Conservation (phyloP, 116 monocot species). For the Cymodocea nodosa region DNA sequence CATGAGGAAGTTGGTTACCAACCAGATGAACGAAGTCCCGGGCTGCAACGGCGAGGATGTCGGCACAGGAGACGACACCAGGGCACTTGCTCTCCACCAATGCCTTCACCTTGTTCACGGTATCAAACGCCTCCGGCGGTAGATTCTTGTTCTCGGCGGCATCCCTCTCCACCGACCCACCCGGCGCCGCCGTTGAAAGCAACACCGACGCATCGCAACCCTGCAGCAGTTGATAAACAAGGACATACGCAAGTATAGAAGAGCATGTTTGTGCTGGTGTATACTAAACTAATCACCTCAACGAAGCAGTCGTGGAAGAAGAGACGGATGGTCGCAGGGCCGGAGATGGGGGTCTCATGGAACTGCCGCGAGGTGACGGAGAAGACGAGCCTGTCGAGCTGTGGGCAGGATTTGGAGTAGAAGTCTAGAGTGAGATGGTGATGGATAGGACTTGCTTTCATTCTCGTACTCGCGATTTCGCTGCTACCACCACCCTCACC, state of each 20-base stretch:
- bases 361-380: constrained; percentile 46
- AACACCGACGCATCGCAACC: constrained; percentile 69
- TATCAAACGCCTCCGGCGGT: constrained; percentile 49
- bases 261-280: too few relatives aligned
- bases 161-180: constrained; percentile 50
- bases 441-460: constrained; percentile 2
- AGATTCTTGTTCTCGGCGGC: constrained; percentile 56
- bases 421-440: constrained; percentile 56
- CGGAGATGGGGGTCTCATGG: constrained; percentile 36
- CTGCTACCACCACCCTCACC: not conserved
- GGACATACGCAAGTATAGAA: too few relatives aligned
- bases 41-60: constrained; percentile 76
- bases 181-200: constrained; percentile 23
- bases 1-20: not conserved
- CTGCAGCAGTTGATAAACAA: not conserved
- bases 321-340: constrained; percentile 78
- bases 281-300: constrained; percentile 48
- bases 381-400: constrained; percentile 58
- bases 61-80: constrained; percentile 75
- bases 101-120: constrained; percentile 44
- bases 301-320: constrained; percentile 97
- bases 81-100: constrained; percentile 68
- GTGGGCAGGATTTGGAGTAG: constrained; percentile 70
- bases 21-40: constrained; percentile 83
- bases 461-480: not conserved